Conservation (phyloP, 2,329 filamentous ascomycete genomes). For the Talaromyces sp. region DNA sequence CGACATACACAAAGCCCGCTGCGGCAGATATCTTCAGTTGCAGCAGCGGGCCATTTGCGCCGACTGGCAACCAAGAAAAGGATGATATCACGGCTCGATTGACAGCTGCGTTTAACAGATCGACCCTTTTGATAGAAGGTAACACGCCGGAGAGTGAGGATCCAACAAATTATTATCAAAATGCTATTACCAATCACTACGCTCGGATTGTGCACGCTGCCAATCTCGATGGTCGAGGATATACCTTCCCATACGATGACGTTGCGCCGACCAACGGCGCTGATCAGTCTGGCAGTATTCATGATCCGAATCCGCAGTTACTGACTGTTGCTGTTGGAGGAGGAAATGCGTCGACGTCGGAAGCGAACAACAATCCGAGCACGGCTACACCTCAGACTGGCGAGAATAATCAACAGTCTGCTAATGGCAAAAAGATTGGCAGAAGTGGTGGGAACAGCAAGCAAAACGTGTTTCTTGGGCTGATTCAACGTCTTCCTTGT, state of each 20-base stretch:
- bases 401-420: neutral
- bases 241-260: constrained; percentile 71
- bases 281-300: constrained; percentile 63
- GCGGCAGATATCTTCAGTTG: constrained; percentile 65
- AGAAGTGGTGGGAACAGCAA: constrained; percentile 3
- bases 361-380: neutral
- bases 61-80: constrained; percentile 44
- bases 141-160: constrained; percentile 53
- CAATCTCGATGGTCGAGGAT: constrained; percentile 60
- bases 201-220: constrained; percentile 61
- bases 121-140: constrained; percentile 58
- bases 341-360: constrained; percentile 20
- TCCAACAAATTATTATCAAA: constrained; percentile 53
- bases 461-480: neutral
- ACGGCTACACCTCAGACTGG: neutral
- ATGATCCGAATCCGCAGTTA: constrained; percentile 53
- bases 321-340: constrained; percentile 59
- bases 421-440: neutral
- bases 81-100: constrained; percentile 69
- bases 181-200: constrained; percentile 63
- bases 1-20: constrained; percentile 55
- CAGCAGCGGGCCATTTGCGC: constrained; percentile 59
- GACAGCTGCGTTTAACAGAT: constrained; percentile 71
- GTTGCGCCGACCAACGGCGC: constrained; percentile 54
- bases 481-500: constrained; percentile 14